phyloP scores from a whole-genome alignment of 2,329 filamentous ascomycete genomes.

The Colletotrichum lentis region DNA sequence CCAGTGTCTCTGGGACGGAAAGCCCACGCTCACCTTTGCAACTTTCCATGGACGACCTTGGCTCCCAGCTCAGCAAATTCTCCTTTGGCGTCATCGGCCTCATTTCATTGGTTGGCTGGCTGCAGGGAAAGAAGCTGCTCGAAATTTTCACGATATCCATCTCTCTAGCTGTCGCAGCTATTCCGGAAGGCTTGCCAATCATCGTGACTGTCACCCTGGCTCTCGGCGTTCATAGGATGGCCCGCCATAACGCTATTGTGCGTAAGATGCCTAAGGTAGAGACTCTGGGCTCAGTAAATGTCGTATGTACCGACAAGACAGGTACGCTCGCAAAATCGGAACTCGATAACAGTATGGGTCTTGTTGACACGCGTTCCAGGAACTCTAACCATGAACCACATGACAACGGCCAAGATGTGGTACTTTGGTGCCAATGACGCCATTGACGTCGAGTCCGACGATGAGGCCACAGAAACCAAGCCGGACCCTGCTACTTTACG shows the following conservation, averaged over 20 bases:
- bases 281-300: constrained; percentile 96
- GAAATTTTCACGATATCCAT: constrained; percentile 99
- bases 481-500: constrained; percentile 79
- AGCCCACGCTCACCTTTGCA: constrained; percentile 94
- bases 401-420: constrained; percentile 98
- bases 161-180: constrained; percentile 93
- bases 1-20: constrained; percentile 92
- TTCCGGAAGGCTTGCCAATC: constrained; percentile 94
- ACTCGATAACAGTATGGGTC: background rate
- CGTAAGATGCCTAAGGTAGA: constrained; percentile 96
- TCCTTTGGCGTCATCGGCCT: constrained; percentile 94
- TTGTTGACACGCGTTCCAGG: constrained; percentile 55
- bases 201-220: constrained; percentile 98
- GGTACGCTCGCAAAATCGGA: constrained; percentile 55
- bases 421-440: constrained; percentile 75
- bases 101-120: constrained; percentile 88
- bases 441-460: constrained; percentile 63
- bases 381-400: constrained; percentile 95
- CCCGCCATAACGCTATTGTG: constrained; percentile 92
- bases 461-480: constrained; percentile 62
- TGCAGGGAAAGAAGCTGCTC: constrained; percentile 87
- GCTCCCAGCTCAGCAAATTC: constrained; percentile 94
- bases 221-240: constrained; percentile 95
- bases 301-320: constrained; percentile 99
- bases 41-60: constrained; percentile 95